Base-by-base conservation (phyloP, 352 stramenopile genomes). In the Thalassiosira livingstoniorum region DNA sequence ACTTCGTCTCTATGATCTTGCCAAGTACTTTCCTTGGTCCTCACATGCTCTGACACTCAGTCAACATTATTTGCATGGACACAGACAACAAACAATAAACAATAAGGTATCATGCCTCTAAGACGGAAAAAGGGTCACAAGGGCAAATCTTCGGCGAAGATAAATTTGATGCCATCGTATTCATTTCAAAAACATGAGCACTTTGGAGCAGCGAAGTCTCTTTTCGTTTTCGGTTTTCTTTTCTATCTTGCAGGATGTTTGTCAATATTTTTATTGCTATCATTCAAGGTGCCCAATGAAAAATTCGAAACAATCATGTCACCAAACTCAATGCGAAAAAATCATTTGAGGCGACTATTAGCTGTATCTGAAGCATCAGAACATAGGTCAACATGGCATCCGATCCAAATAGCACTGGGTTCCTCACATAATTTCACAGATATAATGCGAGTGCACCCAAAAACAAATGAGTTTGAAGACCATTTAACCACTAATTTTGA, bases 161-260 rank as follows among this genome's bases (percentile, higher is more conserved):
- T n/a, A n/a, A n/a, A n/a, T n/a, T n/a, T n/a, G n/a, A n/a, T n/a
- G n/a, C 42, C 21, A 58, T 23, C 47, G 27, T 29, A n/a, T 58
- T 58, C 27, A 25, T n/a, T 58, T 58, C n/a, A 11, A 23, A 25
- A 58, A 58, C 47, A n/a, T n/a, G n/a, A n/a, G n/a, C n/a, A n/a
- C n/a, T n/a, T n/a, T 58, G 11, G 39, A 47, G 15, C 27, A 29
- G 47, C 47, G 4, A 58, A 58, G 4, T 29, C 21, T 27, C 47
- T 58, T 27, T n/a, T 58, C 21, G 21, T 27, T 7, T 25, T 23
- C 7, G 5, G 47, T 29, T 58, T 58, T 15, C 47, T 58, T 15
- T n/a, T 58, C 21, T 58, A 58, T n/a, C 47, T 58, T 29, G 21
- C 4, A 5, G 47, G 21, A 29, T 29, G 47, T 58, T 58, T 27